Base-by-base conservation (phyloP, 2,329 filamentous ascomycete genomes). In the Phialocephala sp. region DNA sequence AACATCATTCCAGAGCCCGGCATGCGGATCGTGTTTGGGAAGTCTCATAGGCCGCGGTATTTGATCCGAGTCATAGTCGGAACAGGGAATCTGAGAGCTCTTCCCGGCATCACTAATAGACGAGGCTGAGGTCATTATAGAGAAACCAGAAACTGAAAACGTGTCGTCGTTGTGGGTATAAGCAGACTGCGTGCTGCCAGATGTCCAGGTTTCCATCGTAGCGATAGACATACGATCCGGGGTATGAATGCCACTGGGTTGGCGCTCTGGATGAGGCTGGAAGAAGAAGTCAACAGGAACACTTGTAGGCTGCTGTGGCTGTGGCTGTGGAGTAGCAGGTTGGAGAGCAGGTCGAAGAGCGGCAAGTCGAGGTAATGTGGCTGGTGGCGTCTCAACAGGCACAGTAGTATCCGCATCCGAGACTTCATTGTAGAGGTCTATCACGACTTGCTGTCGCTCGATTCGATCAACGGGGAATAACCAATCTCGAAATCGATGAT, bases 401-500 rank as follows among this genome's bases (percentile, higher is more conserved):
- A 37, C 27, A n/a, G 60, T 12, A 24, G 32, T 36, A 20, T 47
- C 56, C 24, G 37, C 14, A 8, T 63, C 59, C 15, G 68, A 68
- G 6, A 73, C 70, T 41, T 65, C 41, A 14, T 62, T 62, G 63
- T 71, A 73, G 5, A 73, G 55, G 37, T 69, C 65, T 20, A 69
- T 62, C 35, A 73, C 66, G 1, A 57, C 62, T 54, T 70, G 64
- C 50, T 73, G 71, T 37, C 71, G 66, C 24, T 71, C 68, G 12
- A 54, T 62, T 32, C 68, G 63, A 52, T 70, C 68, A 1, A 71
- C 65, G 14, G 71, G 71, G 20, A 72, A 69, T 47, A 68, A 62
- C 71, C 72, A 73, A 37, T 70, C 71, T 15, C 69, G 65, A 59
- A 70, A 73, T 22, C 72, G 69, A 66, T 72, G 71, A 36, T 67